phyloP scores from a whole-genome alignment of 768 basidiomycete genomes.

The Boletus sp. region DNA sequence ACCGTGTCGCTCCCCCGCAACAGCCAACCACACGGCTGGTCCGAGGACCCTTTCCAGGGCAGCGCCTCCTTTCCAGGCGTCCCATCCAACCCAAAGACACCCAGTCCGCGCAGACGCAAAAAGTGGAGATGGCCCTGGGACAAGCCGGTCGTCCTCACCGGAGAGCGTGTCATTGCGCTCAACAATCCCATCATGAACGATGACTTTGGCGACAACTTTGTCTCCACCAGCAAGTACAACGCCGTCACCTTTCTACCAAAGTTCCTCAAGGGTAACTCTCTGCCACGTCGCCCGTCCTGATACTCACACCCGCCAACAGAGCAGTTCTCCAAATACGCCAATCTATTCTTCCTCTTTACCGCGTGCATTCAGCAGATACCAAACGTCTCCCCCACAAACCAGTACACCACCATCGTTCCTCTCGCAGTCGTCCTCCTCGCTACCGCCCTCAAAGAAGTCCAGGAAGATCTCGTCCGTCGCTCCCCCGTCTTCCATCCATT shows the following conservation, averaged over 20 bases:
- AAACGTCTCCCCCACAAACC: slow-evolving; percentile 93
- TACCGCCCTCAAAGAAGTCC: slow-evolving; percentile 92
- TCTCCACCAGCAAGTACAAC: slow-evolving; percentile 96
- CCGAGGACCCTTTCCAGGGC: slow-evolving; percentile 53
- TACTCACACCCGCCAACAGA: slow-evolving; percentile 46
- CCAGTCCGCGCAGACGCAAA: slow-evolving; percentile 21
- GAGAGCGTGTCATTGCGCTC: slow-evolving; percentile 79
- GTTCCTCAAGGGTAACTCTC: slow-evolving; percentile 78
- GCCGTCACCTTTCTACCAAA: slow-evolving; percentile 84
- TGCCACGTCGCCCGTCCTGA: background rate
- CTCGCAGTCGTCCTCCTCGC: slow-evolving; percentile 86
- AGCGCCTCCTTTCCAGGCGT: slow-evolving; percentile 40
- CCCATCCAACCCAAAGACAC: slow-evolving; percentile 16
- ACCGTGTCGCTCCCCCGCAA: slow-evolving; percentile 39
- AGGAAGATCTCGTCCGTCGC: slow-evolving; percentile 74
- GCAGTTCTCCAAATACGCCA: slow-evolving; percentile 99
- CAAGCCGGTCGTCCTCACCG: slow-evolving; percentile 59
- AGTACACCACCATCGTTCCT: slow-evolving; percentile 92
- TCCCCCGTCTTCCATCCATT: background rate
- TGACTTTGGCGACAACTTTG: slow-evolving; percentile 76
- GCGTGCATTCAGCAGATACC: slow-evolving; percentile 98
- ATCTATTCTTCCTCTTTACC: slow-evolving; percentile 97
- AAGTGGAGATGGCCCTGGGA: slow-evolving; percentile 85
- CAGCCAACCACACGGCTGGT: slow-evolving; percentile 69
- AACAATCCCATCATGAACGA: slow-evolving; percentile 69